phyloP scores from a whole-genome alignment of 2,329 filamentous ascomycete genomes.

The Fusarium caatingaense region DNA sequence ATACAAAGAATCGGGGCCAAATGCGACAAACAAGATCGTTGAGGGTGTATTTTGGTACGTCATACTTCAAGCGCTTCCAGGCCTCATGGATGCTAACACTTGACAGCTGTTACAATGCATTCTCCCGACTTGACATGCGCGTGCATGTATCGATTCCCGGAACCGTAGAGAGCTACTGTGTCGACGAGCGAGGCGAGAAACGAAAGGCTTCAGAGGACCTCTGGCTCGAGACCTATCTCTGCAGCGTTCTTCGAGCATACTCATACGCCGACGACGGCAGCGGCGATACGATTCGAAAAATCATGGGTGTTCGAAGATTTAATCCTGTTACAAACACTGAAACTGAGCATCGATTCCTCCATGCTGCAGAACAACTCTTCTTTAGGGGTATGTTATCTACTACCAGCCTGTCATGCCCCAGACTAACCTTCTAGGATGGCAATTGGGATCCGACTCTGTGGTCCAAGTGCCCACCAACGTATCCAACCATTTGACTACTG shows the following conservation, averaged over 20 bases:
- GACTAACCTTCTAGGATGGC: slow-evolving; percentile 73
- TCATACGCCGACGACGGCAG: slow-evolving; percentile 96
- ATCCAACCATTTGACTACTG: slow-evolving; percentile 94
- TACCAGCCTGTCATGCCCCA: neutral
- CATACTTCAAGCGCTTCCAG: neutral
- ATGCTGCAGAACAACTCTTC: slow-evolving; percentile 93
- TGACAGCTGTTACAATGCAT: slow-evolving; percentile 92
- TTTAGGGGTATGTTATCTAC: slow-evolving; percentile 75
- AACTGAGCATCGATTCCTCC: slow-evolving; percentile 93
- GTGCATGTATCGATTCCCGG: slow-evolving; percentile 98
- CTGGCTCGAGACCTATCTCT: slow-evolving; percentile 98
- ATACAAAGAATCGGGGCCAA: slow-evolving; percentile 84
- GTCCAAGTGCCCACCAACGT: slow-evolving; percentile 98
- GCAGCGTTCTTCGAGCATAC: slow-evolving; percentile 92
- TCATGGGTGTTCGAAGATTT: slow-evolving; percentile 95
- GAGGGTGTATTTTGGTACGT: slow-evolving; percentile 92
- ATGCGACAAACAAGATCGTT: slow-evolving; percentile 80
- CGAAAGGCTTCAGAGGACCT: slow-evolving; percentile 91
- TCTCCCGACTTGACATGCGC: slow-evolving; percentile 97
- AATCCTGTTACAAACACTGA: slow-evolving; percentile 99
- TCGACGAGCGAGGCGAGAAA: slow-evolving; percentile 96
- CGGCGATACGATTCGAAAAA: slow-evolving; percentile 94
- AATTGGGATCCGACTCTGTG: slow-evolving; percentile 94
- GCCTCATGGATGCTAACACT: slow-evolving; percentile 43
- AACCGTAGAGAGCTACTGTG: slow-evolving; percentile 95